A percentile compares a stretch with the other conserved stretches of the same genome.
Conservation (phyloP, 106 monocot genomes). For the Allium cepa region DNA sequence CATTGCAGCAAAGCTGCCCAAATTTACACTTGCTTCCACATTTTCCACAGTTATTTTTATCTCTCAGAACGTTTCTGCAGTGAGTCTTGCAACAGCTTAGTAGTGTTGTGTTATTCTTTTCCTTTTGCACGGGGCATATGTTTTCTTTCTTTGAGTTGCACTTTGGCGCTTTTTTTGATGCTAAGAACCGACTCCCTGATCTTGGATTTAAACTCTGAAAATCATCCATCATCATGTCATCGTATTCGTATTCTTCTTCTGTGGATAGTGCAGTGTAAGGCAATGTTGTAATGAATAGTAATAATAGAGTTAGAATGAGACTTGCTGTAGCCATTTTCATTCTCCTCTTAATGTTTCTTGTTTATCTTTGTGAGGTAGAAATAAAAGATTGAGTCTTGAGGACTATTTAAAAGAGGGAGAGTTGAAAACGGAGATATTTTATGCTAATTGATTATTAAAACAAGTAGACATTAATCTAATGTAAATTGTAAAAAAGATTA, state of each 20-base stretch:
- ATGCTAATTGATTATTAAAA: no score
- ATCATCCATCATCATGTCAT: not conserved
- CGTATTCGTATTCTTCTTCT: not conserved
- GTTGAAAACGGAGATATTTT: no score
- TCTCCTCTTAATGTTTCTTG: not conserved
- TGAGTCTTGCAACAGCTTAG: slow-evolving; percentile 34
- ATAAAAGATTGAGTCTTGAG: no score
- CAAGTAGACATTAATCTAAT: no score
- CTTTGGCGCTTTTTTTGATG: slow-evolving; percentile 11
- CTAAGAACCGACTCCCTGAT: slow-evolving; percentile 24
- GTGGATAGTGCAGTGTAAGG: not conserved
- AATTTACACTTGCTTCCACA: slow-evolving; percentile 47
- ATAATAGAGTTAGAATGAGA: no score
- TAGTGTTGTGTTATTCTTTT: slow-evolving; percentile 10
- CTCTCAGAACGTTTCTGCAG: slow-evolving; percentile 31
- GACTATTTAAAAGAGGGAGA: no score
- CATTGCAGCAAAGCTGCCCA: slow-evolving; percentile 61
- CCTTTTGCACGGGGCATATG: slow-evolving; percentile 5
- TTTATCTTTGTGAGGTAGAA: no score
- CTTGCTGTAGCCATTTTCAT: not conserved
- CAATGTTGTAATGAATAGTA: no score
- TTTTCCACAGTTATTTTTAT: slow-evolving; percentile 48
- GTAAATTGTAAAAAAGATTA: no score
- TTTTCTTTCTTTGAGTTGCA: slow-evolving; percentile 12
- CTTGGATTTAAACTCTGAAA: slow-evolving; percentile 16